These are phyloP conservation scores for Bruguiera hainesii DNA, from an alignment of 441 rosid genomes.

Conservation along the genomic window DNA sequence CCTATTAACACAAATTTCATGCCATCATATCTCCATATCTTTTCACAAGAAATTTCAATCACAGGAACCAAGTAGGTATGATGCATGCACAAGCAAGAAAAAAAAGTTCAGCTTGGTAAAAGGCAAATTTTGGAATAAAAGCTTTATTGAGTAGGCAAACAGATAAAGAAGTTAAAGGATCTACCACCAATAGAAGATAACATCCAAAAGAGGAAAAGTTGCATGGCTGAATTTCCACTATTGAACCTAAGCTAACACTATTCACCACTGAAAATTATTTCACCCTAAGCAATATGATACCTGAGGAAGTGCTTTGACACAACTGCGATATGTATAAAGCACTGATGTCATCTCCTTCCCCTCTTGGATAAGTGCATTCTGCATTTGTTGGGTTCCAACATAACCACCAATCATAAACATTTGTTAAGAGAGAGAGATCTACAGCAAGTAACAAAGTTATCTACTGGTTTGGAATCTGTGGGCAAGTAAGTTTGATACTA, in stretches of 20 bases:
- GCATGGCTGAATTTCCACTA: background rate
- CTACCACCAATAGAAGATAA: background rate
- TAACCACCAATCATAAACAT: constrained; percentile 14
- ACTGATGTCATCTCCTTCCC: constrained; percentile 98
- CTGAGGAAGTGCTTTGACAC: constrained; percentile 99
- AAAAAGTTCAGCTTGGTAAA: background rate
- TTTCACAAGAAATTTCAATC: background rate
- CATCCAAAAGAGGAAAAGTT: background rate
- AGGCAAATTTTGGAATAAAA: background rate
- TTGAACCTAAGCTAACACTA: background rate
- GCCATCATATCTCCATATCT: too few relatives aligned
- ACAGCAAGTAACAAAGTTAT: too few relatives aligned
- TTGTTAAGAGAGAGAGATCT: background rate
- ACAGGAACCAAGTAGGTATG: background rate
- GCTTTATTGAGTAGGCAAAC: background rate
- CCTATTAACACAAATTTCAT: too few relatives aligned
- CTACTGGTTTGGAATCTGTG: background rate
- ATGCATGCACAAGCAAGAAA: background rate
- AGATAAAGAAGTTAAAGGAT: background rate
- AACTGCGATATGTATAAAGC: constrained; percentile 95
- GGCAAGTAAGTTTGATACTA: background rate
- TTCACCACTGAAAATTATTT: background rate
- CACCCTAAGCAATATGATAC: constrained; percentile 36
- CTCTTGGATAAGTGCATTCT: constrained; percentile 91
- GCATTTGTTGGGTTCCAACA: constrained; percentile 24